Evolutionary conservation across 495 filamentous ascomycete genomes (phyloP).

Genomic region (Bathelium albidoporum): DNA sequence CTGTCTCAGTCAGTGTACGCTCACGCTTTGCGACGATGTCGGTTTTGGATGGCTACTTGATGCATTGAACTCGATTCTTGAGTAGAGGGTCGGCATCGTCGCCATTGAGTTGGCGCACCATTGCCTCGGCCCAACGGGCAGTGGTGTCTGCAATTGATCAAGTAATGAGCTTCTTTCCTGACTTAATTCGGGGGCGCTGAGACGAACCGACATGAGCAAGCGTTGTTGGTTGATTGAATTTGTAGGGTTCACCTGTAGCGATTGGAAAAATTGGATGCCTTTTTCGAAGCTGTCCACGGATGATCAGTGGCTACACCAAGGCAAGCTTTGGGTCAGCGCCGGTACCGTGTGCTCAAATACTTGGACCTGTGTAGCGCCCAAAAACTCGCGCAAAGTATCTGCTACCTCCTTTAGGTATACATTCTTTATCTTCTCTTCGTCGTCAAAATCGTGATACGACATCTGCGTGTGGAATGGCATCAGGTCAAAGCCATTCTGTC

Average conservation of each 20-base stretch:
- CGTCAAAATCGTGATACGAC: constrained; percentile 6
- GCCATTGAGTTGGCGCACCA: constrained; percentile 4
- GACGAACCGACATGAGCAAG: constrained; percentile 9
- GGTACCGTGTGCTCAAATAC: constrained; percentile 9
- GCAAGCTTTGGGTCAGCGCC: background rate
- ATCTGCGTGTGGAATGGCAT: background rate
- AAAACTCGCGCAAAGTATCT: background rate
- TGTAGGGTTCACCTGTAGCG: constrained; percentile 3
- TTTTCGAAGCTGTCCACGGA: background rate
- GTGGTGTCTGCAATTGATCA: too few species aligned
- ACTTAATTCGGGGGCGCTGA: too few species aligned
- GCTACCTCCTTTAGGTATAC: constrained; percentile 1
- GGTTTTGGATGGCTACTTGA: too few species aligned
- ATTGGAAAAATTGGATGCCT: constrained; percentile 5
- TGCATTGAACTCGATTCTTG: constrained; percentile 7
- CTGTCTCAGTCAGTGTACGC: background rate
- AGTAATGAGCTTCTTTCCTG: too few species aligned
- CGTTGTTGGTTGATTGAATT: constrained; percentile 7
- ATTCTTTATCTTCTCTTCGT: constrained; percentile 5
- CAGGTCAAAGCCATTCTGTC: background rate
- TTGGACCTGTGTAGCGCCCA: constrained; percentile 3
- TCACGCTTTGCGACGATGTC: too few species aligned
- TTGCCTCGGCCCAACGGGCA: constrained; percentile 2
- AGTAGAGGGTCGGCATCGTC: background rate
- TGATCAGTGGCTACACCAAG: background rate